Base-by-base conservation (phyloP, 2,329 filamentous ascomycete genomes). In the Beauveria varroae region DNA sequence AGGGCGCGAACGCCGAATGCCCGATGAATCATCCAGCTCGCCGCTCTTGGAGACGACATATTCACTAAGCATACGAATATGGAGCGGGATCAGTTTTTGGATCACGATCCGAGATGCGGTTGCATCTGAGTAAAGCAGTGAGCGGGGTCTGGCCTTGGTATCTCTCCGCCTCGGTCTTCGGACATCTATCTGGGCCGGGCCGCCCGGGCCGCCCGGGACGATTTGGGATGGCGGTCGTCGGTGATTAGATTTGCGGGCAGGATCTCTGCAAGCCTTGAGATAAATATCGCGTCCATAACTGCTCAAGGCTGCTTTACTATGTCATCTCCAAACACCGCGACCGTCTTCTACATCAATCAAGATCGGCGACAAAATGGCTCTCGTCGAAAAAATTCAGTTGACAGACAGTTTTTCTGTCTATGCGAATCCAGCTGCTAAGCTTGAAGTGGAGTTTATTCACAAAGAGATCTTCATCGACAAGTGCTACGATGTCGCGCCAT, bases 381-480 rank as follows among this genome's bases (percentile, higher is more conserved):
- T 10, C 3, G 43, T 40, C 12, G 44, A 60, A 22, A 52, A 37
- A 41, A n/a, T 60, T 2, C 57, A 46, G 16, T 8, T 60, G 9
- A 14, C 37, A 26, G 49, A 52, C 5, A 26, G 22, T 40, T 34
- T 60, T 24, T 9, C 57, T n/a, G 47, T 51, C 18, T 53, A 60
- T 22, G 57, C 50, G 5, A 46, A 51, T n/a, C 57, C 57, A 24
- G 41, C 37, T 9, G 57, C 47, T 3, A 34, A 63, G 18, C 14
- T 20, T 0, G 67, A 68, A 20, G 64, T 64, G 4, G 55, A 58
- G 1, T 66, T 66, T 44, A 66, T 68, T 22, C 65, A 68, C 59
- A 66, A 64, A 22, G 65, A 68, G 37, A 68, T 69, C 16, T 69
- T 63, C 26, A 20, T 62, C 22, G 66, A 69, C 53, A 47, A 62